Evolutionary conservation across 371 early-diverging fungal genomes (phyloP), one percentile per base, ranked within the genome.

Genomic region (Mortierella sp.): DNA sequence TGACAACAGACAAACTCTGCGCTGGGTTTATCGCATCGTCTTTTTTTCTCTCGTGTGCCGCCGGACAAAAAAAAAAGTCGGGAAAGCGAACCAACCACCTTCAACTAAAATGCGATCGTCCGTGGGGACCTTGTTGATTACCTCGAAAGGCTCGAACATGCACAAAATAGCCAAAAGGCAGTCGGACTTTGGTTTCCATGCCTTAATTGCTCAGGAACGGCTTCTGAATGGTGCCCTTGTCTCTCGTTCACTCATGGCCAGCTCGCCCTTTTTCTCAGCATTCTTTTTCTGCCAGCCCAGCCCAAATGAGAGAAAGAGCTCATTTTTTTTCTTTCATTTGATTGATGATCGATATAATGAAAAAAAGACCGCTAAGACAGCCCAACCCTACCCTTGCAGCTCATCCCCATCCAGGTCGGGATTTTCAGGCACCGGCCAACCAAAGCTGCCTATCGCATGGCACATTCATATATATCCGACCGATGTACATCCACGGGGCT

Each of bases 121-220:
- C 50, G 61, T 61, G 61, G 31, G 61, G 31, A 5, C 11, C 55
- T 55, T n/a, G n/a, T n/a, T n/a, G n/a, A n/a, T 40, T 6, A 6
- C 43, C 43, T 40, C 43, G 43, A 40, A 40, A n/a, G n/a, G n/a
- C n/a, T n/a, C 46, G 46, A 46, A 50, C 50, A 50, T 50, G 14
- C 14, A 50, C 50, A 50, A 50, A 50, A 50, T 50, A 50, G 16
- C 50, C 50, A 16, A 50, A 50, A 50, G 50, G 50, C 50, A 50
- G 9, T 54, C 54, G 54, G 54, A 54, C 54, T n/a, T 54, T 54
- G 21, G n/a, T n/a, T 31, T 9, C 67, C 67, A 21, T 64, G 67
- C 67, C 37, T 64, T 64, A 64, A 64, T 64, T 64, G 67, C 34
- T 64, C 67, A 64, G 67, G 67, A 64, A 64, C 67, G 67, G 67